Base-by-base conservation (phyloP, 2,329 filamentous ascomycete species). In the Aspergillus spinulosporus region DNA sequence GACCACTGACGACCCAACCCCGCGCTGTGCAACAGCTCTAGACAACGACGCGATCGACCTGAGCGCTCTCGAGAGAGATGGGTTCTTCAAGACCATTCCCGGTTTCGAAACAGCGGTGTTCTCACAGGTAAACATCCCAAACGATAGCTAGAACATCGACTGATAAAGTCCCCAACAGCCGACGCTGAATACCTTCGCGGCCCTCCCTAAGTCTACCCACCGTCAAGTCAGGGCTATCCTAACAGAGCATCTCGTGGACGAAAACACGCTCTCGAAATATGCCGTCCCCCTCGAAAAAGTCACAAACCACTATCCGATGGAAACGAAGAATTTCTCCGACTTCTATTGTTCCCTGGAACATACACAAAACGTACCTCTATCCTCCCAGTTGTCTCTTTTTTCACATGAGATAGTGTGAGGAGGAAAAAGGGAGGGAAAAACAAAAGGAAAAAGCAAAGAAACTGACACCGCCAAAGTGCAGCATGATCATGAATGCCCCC, bases 271-370 rank as follows among this genome's bases (percentile, higher is more conserved):
- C 21, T 12, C 37, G 6, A 53, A 36, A 29, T 59, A 54, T 34
- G 48, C 37, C 2, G 56, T 59, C 21, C 56, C 58, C 3, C 54
- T 61, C 4, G 43, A 31, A 1, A 14, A 39, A n/a, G 52, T 62
- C 3, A 42, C 32, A 9, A 59, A 61, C 31, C 59, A 62, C 12
- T 51, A 54, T 6, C 60, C 60, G 1, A 62, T 62, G 60, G 52
- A 54, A 5, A 62, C 60, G 21, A 45, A 21, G 21, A 62, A 62
- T 31, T 62, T 59, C 8, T 57, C 59, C 12, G 59, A 62, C 26
- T 62, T 62, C 28, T 62, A 61, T 39, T 62, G 58, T 47, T 62
- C 60, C 8, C 40, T 59, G 7, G 60, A 62, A 26, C 60, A 62
- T 48, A 52, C 59, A 6, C 50, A 54, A 29, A 62, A 62, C 12